A percentile compares a stretch with the other conserved stretches of the same genome.
Evolutionary conservation across 225 moss, liverwort and hornwort species (phyloP).

Genomic region (Physcomitrium patens): DNA sequence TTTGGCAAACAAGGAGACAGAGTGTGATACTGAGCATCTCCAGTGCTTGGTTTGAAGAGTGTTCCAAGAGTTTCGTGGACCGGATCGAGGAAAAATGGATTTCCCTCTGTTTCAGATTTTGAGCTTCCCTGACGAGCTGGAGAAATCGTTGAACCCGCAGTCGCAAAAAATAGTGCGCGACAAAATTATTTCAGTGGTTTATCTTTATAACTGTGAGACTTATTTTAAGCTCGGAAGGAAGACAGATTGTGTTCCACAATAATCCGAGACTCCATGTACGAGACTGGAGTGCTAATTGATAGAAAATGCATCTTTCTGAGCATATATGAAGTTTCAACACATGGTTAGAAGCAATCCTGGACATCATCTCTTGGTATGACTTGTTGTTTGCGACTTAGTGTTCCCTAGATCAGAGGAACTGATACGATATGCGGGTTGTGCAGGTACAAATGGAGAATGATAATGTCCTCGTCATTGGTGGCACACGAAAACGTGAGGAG

Average conservation of each 20-base stretch:
- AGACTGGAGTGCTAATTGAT: too few species aligned
- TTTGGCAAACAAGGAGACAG: neutral
- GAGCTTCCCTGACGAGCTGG: conserved; percentile 6
- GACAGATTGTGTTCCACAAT: too few species aligned
- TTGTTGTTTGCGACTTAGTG: too few species aligned
- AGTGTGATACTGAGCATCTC: too few species aligned
- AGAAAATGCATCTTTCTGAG: too few species aligned
- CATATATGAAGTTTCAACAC: too few species aligned
- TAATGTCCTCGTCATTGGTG: conserved; percentile 48
- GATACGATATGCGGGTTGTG: neutral
- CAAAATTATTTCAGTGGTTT: conserved; percentile 34
- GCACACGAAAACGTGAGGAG: conserved; percentile 42
- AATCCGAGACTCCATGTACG: too few species aligned
- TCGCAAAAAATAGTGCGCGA: conserved; percentile 49
- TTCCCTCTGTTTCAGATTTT: conserved; percentile 10
- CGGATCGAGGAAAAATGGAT: neutral
- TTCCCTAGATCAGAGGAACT: neutral
- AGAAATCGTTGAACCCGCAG: conserved; percentile 33
- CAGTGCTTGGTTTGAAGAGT: too few species aligned
- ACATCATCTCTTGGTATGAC: too few species aligned
- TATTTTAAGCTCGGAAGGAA: too few species aligned
- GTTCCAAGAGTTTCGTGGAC: neutral
- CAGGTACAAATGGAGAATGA: conserved; percentile 56
- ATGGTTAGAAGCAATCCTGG: too few species aligned
- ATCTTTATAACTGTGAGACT: too few species aligned